Conservation (phyloP, 345 rosid genomes). For the Punica granatum region DNA sequence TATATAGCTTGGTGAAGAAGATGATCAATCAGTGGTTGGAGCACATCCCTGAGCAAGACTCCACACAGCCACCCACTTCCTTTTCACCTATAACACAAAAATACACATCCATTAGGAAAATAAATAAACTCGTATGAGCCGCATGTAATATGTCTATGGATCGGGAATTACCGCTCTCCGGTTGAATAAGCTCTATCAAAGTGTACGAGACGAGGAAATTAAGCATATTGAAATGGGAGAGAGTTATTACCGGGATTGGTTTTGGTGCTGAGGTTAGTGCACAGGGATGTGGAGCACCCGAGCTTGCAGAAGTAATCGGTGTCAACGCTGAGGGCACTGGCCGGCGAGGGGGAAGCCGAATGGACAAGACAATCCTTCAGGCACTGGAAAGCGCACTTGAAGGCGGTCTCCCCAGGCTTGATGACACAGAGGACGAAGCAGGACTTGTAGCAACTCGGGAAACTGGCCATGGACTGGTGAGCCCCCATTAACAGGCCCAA, state of each 20-base stretch:
- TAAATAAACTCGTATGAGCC: background rate
- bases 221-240: no score
- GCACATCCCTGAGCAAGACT: constrained; percentile 31
- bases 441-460: constrained; percentile 23
- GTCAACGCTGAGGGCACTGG: no score
- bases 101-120: background rate
- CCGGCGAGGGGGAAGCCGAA: background rate
- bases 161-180: no score
- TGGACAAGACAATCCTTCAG: constrained; percentile 28
- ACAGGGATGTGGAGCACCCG: constrained; percentile 34
- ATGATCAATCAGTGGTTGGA: constrained; percentile 7
- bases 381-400: constrained; percentile 23
- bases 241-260: constrained; percentile 34
- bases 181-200: no score
- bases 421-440: constrained; percentile 30
- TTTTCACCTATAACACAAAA: constrained; percentile 16
- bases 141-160: no score
- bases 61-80: constrained; percentile 35
- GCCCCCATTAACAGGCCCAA: constrained; percentile 17
- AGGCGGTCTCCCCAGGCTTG: background rate
- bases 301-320: constrained; percentile 30
- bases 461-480: constrained; percentile 12
- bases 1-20: no score
- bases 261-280: constrained; percentile 34
- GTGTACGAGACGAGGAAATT: no score